Percentiles rank a stretch among this genome's conserved stretches.
These are phyloP conservation scores for Dactylella cylindrospora DNA, from an alignment of 2,329 filamentous ascomycete species.

Conservation along the genomic window DNA sequence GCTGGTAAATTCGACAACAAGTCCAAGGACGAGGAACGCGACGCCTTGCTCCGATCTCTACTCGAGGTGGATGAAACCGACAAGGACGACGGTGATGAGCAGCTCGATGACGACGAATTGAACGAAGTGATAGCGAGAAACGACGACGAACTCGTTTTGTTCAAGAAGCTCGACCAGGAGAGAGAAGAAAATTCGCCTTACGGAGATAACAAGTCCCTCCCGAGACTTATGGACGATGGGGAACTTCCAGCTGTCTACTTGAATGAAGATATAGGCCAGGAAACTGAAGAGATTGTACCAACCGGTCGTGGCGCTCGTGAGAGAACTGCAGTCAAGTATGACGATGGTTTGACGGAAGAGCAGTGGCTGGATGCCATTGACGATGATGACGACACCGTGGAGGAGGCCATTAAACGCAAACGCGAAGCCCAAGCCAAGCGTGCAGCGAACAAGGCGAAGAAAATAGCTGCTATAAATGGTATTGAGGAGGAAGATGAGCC, in stretches of 20 bases:
- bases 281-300: conserved; percentile 68
- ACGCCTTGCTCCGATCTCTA: conserved; percentile 91
- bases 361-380: conserved; percentile 99
- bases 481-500: conserved; percentile 75
- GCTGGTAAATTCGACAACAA: conserved; percentile 99
- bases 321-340: conserved; percentile 89
- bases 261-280: conserved; percentile 77
- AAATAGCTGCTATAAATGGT: conserved; percentile 53
- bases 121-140: conserved; percentile 91
- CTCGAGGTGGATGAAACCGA: conserved; percentile 76
- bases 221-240: conserved; percentile 80
- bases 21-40: conserved; percentile 95
- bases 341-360: conserved; percentile 96
- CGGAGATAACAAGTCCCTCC: conserved; percentile 67
- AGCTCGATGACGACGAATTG: conserved; percentile 97
- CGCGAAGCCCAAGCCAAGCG: conserved; percentile 80
- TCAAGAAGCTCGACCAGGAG: conserved; percentile 81
- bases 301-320: conserved; percentile 87
- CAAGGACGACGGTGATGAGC: conserved; percentile 79
- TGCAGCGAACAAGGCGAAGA: conserved; percentile 72
- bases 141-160: conserved; percentile 73
- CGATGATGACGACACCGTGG: conserved; percentile 90
- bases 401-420: conserved; percentile 88
- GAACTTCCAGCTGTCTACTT: conserved; percentile 95
- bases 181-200: conserved; percentile 68